Evolutionary conservation across 805 yeast species (phyloP).

Genomic region (Kodamaea lidongshanica): DNA sequence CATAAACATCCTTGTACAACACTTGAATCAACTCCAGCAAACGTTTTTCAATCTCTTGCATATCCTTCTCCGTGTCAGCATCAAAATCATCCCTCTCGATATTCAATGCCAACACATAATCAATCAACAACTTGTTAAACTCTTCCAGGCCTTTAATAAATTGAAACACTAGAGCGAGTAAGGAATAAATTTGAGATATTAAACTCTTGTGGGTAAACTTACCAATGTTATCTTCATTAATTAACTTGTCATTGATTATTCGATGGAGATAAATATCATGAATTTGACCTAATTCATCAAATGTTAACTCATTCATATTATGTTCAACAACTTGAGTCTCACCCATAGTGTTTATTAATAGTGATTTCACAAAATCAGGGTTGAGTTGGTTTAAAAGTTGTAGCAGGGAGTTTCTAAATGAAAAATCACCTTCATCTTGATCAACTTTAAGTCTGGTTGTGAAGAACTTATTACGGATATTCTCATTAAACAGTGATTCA

Average conservation of each 20-base stretch:
- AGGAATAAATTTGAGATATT: conserved; percentile 28
- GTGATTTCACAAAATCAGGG: conserved; percentile 8
- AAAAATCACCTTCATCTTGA: conserved; percentile 6
- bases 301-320: conserved; percentile 28
- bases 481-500: conserved; percentile 30
- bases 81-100: conserved; percentile 17
- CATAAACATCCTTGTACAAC: conserved; percentile 34
- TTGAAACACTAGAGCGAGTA: conserved; percentile 25
- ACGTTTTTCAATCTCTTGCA: conserved; percentile 21
- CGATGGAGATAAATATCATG: conserved; percentile 24
- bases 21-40: conserved; percentile 35
- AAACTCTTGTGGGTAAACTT: conserved; percentile 22
- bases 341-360: conserved; percentile 6
- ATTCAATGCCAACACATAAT: conserved; percentile 25
- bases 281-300: conserved; percentile 43
- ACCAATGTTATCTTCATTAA: conserved; percentile 27
- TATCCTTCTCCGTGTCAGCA: conserved; percentile 25
- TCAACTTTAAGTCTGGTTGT: conserved; percentile 9
- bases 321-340: conserved; percentile 5
- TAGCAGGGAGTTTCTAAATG: conserved; percentile 9
- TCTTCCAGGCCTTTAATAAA: conserved; percentile 33
- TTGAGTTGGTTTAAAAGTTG: conserved; percentile 10
- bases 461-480: conserved; percentile 20
- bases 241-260: conserved; percentile 26
- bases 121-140: conserved; percentile 21